These are phyloP conservation scores for Xylaria scruposa DNA, from an alignment of 495 filamentous ascomycete genomes.

Conservation along the genomic window DNA sequence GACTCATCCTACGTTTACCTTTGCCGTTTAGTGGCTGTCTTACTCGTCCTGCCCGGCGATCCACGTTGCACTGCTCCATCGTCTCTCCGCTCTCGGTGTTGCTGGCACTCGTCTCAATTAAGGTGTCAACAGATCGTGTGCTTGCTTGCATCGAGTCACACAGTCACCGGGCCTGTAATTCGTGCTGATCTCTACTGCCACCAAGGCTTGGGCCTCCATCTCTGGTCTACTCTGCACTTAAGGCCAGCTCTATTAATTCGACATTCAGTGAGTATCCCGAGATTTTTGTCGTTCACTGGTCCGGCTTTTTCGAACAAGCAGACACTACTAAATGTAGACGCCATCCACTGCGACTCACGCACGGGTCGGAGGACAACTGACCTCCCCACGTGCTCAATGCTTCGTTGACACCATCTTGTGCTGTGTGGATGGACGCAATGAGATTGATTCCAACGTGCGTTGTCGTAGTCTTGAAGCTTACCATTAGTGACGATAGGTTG, in stretches of 20 bases:
- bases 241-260: not conserved
- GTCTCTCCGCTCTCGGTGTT: constrained; percentile 23
- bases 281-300: not conserved
- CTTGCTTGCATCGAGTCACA: constrained; percentile 16
- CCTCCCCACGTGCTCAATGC: not conserved
- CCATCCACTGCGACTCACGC: not conserved
- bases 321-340: not conserved
- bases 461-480: constrained; percentile 13
- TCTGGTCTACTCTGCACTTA: not conserved
- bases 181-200: not conserved
- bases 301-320: not conserved
- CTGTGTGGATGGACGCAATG: not conserved
- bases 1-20: not conserved
- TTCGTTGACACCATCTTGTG: not conserved
- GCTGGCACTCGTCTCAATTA: constrained; percentile 7
- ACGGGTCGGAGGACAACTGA: not conserved
- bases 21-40: not conserved
- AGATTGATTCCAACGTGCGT: not conserved
- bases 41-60: constrained; percentile 1
- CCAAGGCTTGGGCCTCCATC: not conserved
- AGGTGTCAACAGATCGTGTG: not conserved
- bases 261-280: constrained; percentile 13
- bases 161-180: not conserved
- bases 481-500: not conserved
- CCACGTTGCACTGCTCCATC: constrained; percentile 16